phyloP scores from a whole-genome alignment of 2,329 filamentous ascomycete species.

The Coniochaeta sp. region DNA sequence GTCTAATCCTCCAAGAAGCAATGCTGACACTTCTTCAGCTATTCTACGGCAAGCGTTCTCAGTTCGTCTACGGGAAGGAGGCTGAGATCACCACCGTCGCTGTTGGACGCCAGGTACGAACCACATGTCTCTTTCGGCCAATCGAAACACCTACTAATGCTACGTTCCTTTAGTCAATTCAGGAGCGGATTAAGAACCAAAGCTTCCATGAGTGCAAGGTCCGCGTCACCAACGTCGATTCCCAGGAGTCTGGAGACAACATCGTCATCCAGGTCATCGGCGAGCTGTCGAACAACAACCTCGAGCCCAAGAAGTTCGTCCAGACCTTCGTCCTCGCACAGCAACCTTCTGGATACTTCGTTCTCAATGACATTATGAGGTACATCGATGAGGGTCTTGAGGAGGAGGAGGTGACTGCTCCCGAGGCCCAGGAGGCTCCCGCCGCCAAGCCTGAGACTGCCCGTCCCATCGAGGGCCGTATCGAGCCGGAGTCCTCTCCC shows the following conservation, averaged over 20 bases:
- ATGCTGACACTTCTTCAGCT: constrained; percentile 42
- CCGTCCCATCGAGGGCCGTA: neutral
- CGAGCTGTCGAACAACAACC: constrained; percentile 90
- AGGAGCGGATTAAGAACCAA: constrained; percentile 86
- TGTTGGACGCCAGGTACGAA: constrained; percentile 71
- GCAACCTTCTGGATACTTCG: constrained; percentile 95
- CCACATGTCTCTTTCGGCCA: neutral
- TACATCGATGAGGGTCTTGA: constrained; percentile 84
- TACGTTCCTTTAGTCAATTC: constrained; percentile 50
- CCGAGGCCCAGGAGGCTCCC: neutral
- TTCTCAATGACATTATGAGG: constrained; percentile 95
- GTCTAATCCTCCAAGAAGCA: neutral
- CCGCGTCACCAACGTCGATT: constrained; percentile 95
- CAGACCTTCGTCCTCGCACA: constrained; percentile 97
- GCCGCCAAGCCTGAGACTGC: constrained; percentile 7
- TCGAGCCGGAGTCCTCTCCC: constrained; percentile 1
- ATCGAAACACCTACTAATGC: neutral
- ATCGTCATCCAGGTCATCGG: constrained; percentile 98
- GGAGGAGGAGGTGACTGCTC: constrained; percentile 50
- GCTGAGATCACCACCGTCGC: constrained; percentile 82
- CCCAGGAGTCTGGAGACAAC: constrained; percentile 84
- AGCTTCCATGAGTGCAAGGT: constrained; percentile 98
- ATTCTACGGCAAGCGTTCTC: constrained; percentile 94
- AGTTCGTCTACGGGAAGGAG: constrained; percentile 89
- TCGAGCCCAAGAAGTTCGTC: constrained; percentile 89